A percentile compares a stretch with the other conserved stretches of the same genome.
Conservation (phyloP, 495 filamentous ascomycete genomes). For the Annulohypoxylon nitens region DNA sequence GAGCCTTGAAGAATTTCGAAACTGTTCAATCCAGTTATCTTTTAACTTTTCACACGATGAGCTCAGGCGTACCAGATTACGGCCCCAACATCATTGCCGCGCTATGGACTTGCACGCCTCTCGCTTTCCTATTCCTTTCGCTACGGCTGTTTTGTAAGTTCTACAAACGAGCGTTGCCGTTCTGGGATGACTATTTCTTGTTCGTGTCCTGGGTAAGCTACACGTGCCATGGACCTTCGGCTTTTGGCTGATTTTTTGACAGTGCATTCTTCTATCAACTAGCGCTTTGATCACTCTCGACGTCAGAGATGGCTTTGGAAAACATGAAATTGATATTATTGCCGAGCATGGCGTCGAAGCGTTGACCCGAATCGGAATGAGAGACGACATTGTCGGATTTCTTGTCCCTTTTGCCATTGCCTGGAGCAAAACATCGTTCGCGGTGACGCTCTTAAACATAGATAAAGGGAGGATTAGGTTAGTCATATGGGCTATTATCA, state of each 20-base stretch:
- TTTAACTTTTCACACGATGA: conserved; percentile 1
- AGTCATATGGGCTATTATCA: conserved; percentile 47
- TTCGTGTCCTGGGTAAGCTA: conserved; percentile 45
- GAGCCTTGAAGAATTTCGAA: background rate
- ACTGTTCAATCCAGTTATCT: background rate
- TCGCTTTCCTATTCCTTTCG: conserved; percentile 40
- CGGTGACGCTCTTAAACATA: conserved; percentile 49
- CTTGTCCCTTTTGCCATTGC: conserved; percentile 17
- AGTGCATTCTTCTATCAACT: conserved; percentile 19
- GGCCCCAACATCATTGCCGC: conserved; percentile 41
- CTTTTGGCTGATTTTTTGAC: background rate
- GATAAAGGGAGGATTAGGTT: conserved; percentile 23
- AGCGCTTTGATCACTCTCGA: conserved; percentile 12
- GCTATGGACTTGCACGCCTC: conserved; percentile 41
- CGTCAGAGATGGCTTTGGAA: conserved; percentile 14
- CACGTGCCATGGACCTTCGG: background rate
- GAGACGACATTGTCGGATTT: conserved; percentile 21
- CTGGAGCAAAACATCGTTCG: conserved; percentile 42
- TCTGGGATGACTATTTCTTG: conserved; percentile 49
- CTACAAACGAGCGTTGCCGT: conserved; percentile 25
- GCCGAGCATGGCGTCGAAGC: conserved; percentile 10
- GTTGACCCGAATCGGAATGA: background rate
- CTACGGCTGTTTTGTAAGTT: conserved; percentile 43
- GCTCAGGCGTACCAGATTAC: conserved; percentile 23
- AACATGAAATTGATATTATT: conserved; percentile 6